Base-by-base conservation (phyloP, 176 grass and related monocot genomes). In the Aegilops speltoides region DNA sequence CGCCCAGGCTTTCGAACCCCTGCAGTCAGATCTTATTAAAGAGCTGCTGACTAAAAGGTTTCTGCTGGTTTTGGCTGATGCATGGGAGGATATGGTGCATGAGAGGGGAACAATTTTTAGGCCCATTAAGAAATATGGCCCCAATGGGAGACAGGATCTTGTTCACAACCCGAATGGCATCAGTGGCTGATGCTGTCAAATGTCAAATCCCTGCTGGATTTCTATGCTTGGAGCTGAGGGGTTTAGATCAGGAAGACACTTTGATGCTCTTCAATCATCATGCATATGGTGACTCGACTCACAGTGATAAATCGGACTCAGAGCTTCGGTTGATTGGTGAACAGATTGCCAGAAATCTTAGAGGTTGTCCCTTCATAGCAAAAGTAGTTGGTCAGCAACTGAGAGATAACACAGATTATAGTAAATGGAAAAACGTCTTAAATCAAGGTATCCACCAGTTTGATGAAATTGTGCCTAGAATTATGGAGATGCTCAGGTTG, bases 101-200 rank as follows among this genome's bases (percentile, higher is more conserved):
- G 2, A n/a, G 14, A 62, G 20, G 89, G 89, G 81, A 87, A 1
- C 71, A 79, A 10, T 57, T 91, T 24, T 56, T 83, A 16, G 71
- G 64, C 37, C 79, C 73, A 52, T 62, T 90, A 2, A 61, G 9
- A 78, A 52, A 50, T 2, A 81, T 26, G 46, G 28, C 77, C 20
- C 4, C 15, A 11, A 72, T 59, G n/a, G 79, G 89, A 60, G 86
- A 84, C 68, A 83, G n/a, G 66, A 90, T 90, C 54, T 61, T 90
- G 41, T 82, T 90, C 24, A 90, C 89, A 32, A 90, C 89, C 12
- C 52, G 64, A 73, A 79, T 83, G 57, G 36, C 34, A 54, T 12
- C 67, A 34, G 84, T 90, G 34, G 62, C 79, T 11, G 11, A 63
- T 15, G 56, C 57, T 37, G 69, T 73, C 72, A 16, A 40, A 32